These are phyloP conservation scores for Ustilago tritici DNA, from an alignment of 1,284 basidiomycete species.

Conservation along the genomic window DNA sequence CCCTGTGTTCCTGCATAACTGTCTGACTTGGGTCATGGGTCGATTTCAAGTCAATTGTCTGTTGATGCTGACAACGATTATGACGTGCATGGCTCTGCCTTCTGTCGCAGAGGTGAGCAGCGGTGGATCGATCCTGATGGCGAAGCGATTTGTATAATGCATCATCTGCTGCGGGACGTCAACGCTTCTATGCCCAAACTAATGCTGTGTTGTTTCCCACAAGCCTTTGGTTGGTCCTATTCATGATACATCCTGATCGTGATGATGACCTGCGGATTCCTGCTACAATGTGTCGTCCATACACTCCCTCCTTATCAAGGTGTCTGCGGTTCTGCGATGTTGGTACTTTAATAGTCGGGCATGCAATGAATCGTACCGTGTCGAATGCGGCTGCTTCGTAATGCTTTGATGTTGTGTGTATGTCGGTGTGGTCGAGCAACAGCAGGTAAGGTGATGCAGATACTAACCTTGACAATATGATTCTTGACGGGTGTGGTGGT, in stretches of 20 bases:
- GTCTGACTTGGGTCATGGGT: not conserved
- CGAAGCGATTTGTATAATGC: too few species aligned
- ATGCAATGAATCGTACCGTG: conserved; percentile 20
- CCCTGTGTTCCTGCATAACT: not conserved
- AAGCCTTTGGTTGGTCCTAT: not conserved
- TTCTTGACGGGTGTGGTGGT: conserved; percentile 58
- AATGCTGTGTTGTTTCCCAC: too few species aligned
- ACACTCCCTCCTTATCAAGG: not conserved
- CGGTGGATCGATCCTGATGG: not conserved
- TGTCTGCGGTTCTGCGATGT: not conserved
- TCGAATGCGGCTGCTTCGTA: conserved; percentile 9
- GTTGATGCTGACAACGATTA: not conserved
- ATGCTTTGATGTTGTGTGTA: not conserved
- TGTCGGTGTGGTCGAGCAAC: conserved; percentile 17
- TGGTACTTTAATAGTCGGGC: not conserved
- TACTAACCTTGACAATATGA: conserved; percentile 53
- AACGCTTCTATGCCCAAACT: too few species aligned
- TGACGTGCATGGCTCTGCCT: not conserved
- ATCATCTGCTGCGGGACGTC: too few species aligned
- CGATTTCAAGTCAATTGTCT: not conserved
- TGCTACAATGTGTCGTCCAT: not conserved
- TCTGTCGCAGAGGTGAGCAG: not conserved
- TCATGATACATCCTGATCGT: not conserved
- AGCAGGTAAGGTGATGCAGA: conserved; percentile 7
- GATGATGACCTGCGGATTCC: not conserved